These are phyloP conservation scores for Tephrocybe sp. DNA, from an alignment of 768 basidiomycete genomes.

Conservation along the genomic window DNA sequence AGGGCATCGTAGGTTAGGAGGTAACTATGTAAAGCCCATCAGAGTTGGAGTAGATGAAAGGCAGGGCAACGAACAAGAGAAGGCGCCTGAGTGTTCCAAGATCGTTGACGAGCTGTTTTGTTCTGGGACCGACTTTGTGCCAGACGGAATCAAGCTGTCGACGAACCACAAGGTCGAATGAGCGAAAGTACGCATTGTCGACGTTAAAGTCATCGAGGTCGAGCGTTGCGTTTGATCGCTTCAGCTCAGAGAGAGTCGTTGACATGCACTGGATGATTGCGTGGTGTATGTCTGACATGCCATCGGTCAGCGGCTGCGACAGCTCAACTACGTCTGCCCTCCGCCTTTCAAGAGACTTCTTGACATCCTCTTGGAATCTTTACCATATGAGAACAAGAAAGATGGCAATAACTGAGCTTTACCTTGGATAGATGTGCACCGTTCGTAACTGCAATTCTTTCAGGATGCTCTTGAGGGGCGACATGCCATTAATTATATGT, in stretches of 20 bases:
- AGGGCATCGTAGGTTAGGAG: constrained; percentile 89
- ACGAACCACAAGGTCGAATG: constrained; percentile 87
- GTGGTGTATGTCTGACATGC: constrained; percentile 91
- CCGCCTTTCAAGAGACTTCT: constrained; percentile 76
- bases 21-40: constrained; percentile 48
- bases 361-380: constrained; percentile 91
- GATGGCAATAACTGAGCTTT: constrained; percentile 7
- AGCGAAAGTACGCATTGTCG: constrained; percentile 91
- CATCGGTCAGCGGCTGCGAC: constrained; percentile 78
- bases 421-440: constrained; percentile 95
- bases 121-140: constrained; percentile 94
- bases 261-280: constrained; percentile 95
- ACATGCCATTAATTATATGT: constrained; percentile 88
- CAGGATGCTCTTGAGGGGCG: constrained; percentile 89
- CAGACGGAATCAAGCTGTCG: constrained; percentile 91
- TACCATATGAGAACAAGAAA: constrained; percentile 1
- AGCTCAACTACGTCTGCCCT: constrained; percentile 92
- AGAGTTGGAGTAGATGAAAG: background rate
- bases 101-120: constrained; percentile 89
- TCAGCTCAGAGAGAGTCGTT: constrained; percentile 84
- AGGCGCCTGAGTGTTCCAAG: constrained; percentile 82
- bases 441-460: constrained; percentile 87
- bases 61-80: constrained; percentile 56
- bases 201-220: constrained; percentile 92
- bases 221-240: constrained; percentile 78